Base-by-base conservation (phyloP, 83 land plant genomes). In the Thuja plicata region DNA sequence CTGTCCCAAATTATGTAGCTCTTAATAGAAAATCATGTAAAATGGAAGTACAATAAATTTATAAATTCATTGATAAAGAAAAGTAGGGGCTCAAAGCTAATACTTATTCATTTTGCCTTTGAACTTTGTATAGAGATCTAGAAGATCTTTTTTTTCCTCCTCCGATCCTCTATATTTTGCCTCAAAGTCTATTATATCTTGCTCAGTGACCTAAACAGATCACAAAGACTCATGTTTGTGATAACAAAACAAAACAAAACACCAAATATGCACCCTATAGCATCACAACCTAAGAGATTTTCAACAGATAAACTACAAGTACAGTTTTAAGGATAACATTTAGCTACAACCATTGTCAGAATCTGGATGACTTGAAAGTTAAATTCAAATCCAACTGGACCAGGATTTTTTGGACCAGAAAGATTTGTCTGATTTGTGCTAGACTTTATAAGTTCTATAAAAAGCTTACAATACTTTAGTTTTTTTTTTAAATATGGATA, bases 171-270 rank as follows among this genome's bases (percentile, higher is more conserved):
- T 92, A 79, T 97, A 97, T 78, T 91, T 93, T 57, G 95, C 94
- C 89, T 97, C 95, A 92, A 96, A 97, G 55, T 93, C 94, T 89
- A 95, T 93, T 92, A 97, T 97, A 83, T 97, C 99, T 85, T 95
- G 97, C 83, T 94, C 99, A 50, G 99, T 96, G 57, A 97, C 93
- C 97, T 96, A 57, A 88, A 55, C 35, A 86, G 24, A 57, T 24
- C 54, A 76, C 87, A 86, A 79, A 90, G 43, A 43, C 52, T 62
- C 19, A 0, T 40, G 57, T 74, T 74, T 38, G 46, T 13, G 11
- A 37, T 50, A 85, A 32, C 52, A 38, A 84, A 46, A 32, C 21
- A 37, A 37, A 85, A 32, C 52, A 38, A 84, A 46, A 32, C 34
- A 35, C 70, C 71, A 43, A 38, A 46, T 40, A 17, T 13, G 11